Evolutionary conservation across 768 basidiomycete species (phyloP).

Genomic region (Coprinopsis strossmayeri): DNA sequence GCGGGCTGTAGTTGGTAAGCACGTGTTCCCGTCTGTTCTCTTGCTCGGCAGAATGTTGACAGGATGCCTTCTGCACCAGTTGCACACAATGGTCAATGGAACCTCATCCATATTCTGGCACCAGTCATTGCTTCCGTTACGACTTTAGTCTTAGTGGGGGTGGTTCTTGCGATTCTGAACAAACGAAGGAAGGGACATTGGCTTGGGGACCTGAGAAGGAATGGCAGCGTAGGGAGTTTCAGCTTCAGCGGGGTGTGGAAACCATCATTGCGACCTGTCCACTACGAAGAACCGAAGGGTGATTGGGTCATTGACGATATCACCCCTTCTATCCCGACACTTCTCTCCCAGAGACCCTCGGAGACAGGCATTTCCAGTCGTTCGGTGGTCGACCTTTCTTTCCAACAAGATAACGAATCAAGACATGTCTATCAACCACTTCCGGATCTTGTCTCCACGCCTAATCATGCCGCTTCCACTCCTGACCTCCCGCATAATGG

Average conservation of each 20-base stretch:
- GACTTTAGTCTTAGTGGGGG: background rate
- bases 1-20: slow-evolving; percentile 4
- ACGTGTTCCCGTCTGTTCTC: background rate
- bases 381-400: background rate
- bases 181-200: too few relatives aligned
- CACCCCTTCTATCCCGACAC: background rate
- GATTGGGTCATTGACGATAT: slow-evolving; percentile 8
- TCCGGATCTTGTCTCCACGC: background rate
- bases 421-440: background rate
- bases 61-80: background rate
- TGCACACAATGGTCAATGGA: background rate
- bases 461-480: too few relatives aligned
- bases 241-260: background rate
- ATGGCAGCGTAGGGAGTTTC: too few relatives aligned
- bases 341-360: background rate
- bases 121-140: slow-evolving; percentile 2
- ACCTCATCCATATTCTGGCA: slow-evolving; percentile 1
- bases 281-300: slow-evolving; percentile 5
- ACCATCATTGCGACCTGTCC: slow-evolving; percentile 2
- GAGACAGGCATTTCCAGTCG: background rate
- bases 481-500: too few relatives aligned
- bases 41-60: background rate
- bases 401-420: background rate
- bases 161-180: background rate
- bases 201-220: too few relatives aligned